Conservation (phyloP, 1,284 basidiomycete species). For the Leccinum pallidistipes region DNA sequence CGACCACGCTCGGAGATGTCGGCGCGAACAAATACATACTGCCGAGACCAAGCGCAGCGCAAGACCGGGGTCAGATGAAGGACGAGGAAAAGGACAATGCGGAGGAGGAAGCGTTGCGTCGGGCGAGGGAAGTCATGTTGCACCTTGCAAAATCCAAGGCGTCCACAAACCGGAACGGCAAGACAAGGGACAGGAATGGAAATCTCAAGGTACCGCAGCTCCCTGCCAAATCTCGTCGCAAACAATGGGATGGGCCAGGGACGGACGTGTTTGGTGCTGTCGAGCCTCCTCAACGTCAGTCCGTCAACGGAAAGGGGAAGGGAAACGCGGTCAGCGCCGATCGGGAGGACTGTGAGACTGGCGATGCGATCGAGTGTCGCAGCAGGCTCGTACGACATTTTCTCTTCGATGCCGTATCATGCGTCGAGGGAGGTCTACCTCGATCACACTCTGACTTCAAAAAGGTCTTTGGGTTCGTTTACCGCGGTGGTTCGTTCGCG, state of each 20-base stretch:
- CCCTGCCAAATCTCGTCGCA: constrained; percentile 33
- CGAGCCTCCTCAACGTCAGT: constrained; percentile 19
- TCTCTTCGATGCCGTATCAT: neutral
- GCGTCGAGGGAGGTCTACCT: constrained; percentile 40
- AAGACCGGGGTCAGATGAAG: constrained; percentile 1
- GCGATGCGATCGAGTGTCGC: constrained; percentile 32
- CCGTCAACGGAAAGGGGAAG: constrained; percentile 28
- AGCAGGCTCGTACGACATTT: constrained; percentile 40
- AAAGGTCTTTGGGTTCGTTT: too few relatives aligned
- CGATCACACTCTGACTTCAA: too few relatives aligned
- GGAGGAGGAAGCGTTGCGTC: constrained; percentile 31
- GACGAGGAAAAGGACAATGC: constrained; percentile 11
- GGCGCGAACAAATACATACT: constrained; percentile 21
- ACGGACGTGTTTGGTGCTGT: constrained; percentile 33
- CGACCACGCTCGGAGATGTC: constrained; percentile 21
- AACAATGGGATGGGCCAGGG: constrained; percentile 31
- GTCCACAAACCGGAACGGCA: constrained; percentile 10
- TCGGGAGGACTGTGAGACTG: neutral
- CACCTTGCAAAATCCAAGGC: constrained; percentile 32
- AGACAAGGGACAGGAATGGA: constrained; percentile 8
- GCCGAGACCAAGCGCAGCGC: constrained; percentile 11
- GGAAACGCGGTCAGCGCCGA: constrained; percentile 13
- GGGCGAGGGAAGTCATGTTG: constrained; percentile 39
- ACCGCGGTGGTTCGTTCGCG: too few relatives aligned
- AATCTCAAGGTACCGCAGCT: constrained; percentile 54